Evolutionary conservation across 2,329 filamentous ascomycete genomes (phyloP), one percentile per base, ranked within the genome.

Genomic region (Coniochaeta prunicola): DNA sequence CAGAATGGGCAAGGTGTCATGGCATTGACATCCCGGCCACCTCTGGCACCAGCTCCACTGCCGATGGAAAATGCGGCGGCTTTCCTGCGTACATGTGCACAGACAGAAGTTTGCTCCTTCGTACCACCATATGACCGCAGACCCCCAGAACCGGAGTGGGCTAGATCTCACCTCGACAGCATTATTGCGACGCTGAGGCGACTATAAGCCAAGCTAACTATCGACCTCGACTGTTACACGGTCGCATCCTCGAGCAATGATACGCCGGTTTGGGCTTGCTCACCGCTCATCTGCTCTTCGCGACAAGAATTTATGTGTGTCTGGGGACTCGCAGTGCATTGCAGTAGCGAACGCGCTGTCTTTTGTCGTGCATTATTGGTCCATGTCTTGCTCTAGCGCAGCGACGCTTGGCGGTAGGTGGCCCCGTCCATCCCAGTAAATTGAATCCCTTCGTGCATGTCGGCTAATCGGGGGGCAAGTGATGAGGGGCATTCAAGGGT

Each of bases 371-470:
- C 50, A 53, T 53, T n/a, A 26, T 10, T 54, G 53, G 58, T 57
- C 59, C 59, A 60, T 61, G 60, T 60, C 64, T 59, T 61, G 45
- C 26, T 15, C 45, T 50, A 50, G 24, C 21, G 21, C 24, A 9
- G 8, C 4, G 30, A 61, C 56, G 60, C 28, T 30, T 53, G 5
- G n/a, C n/a, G n/a, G n/a, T n/a, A 17, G 2, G 19, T 12, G 58
- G 56, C 62, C 60, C 59, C 28, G 54, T 54, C 53, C 48, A 34
- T 45, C 50, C 36, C 45, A 58, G 55, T 60, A 57, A 50, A 26
- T 13, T n/a, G 60, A 64, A 62, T 64, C 63, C 59, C 60, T 63
- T 62, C 56, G 36, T 65, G 64, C 63, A 65, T 64, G 58, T 63
- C 61, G 64, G 64, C 64, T 64, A 66, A 64, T 42, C 36, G n/a